Evolutionary conservation across 345 rosid species (phyloP).

Genomic region (Salix brachista): DNA sequence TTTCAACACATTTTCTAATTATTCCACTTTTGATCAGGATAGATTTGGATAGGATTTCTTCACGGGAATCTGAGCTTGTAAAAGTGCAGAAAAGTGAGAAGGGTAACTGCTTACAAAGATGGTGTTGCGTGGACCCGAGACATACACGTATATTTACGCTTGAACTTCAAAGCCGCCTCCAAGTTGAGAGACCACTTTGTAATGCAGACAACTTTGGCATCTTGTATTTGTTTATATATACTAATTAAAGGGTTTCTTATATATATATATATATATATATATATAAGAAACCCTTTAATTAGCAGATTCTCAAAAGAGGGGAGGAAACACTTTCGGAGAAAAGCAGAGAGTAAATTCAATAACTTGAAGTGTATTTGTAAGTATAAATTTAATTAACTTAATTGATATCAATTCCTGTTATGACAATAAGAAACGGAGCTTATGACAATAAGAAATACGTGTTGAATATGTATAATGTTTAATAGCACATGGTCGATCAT

Average conservation of each 20-base stretch:
- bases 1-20: neutral
- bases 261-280: too few relatives aligned
- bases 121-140: constrained; percentile 52
- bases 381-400: neutral
- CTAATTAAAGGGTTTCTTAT: too few relatives aligned
- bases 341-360: neutral
- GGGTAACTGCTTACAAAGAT: constrained; percentile 23
- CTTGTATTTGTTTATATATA: neutral
- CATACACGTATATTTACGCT: constrained; percentile 17
- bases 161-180: constrained; percentile 22
- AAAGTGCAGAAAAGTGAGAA: neutral
- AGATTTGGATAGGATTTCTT: constrained; percentile 16
- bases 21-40: neutral
- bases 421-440: too few relatives aligned
- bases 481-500: too few relatives aligned
- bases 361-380: neutral
- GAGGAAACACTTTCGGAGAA: neutral
- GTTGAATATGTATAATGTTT: too few relatives aligned
- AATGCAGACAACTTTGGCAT: neutral
- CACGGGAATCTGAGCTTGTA: constrained; percentile 30
- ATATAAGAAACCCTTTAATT: too few relatives aligned
- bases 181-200: neutral
- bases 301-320: too few relatives aligned
- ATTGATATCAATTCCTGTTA: too few relatives aligned
- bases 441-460: too few relatives aligned